Conservation (phyloP, 805 yeast species). For the Monosporozyma yasuniensis region DNA sequence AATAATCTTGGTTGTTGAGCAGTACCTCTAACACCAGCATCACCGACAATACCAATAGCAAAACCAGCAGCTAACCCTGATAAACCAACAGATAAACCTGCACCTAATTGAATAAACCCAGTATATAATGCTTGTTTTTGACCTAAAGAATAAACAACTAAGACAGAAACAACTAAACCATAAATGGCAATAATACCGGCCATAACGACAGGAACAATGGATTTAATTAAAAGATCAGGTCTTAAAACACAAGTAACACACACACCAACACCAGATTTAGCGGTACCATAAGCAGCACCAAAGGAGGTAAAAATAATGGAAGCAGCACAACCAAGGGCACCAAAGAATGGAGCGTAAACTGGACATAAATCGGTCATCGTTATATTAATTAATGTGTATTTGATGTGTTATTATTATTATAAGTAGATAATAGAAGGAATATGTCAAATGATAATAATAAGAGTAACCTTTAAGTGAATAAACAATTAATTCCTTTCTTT, state of each 20-base stretch:
- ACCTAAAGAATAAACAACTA: slow-evolving; percentile 80
- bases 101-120: slow-evolving; percentile 96
- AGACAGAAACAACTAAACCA: slow-evolving; percentile 92
- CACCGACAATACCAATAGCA: slow-evolving; percentile 99
- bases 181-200: slow-evolving; percentile 99
- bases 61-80: slow-evolving; percentile 98
- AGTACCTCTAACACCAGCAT: slow-evolving; percentile 97
- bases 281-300: slow-evolving; percentile 99
- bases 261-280: slow-evolving; percentile 98
- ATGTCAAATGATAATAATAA: neutral
- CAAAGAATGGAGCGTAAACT: slow-evolving; percentile 79
- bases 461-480: neutral
- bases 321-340: slow-evolving; percentile 98
- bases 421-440: no score
- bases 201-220: slow-evolving; percentile 96
- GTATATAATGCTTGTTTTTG: slow-evolving; percentile 92
- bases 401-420: no score
- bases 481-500: neutral
- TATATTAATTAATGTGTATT: neutral
- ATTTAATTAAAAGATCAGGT: slow-evolving; percentile 90
- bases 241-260: slow-evolving; percentile 96
- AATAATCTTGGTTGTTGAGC: slow-evolving; percentile 97
- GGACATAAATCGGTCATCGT: slow-evolving; percentile 31
- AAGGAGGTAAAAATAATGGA: slow-evolving; percentile 98
- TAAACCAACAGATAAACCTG: slow-evolving; percentile 94